Conservation (phyloP, 495 filamentous ascomycete genomes). For the Penicillium pancosmium region DNA sequence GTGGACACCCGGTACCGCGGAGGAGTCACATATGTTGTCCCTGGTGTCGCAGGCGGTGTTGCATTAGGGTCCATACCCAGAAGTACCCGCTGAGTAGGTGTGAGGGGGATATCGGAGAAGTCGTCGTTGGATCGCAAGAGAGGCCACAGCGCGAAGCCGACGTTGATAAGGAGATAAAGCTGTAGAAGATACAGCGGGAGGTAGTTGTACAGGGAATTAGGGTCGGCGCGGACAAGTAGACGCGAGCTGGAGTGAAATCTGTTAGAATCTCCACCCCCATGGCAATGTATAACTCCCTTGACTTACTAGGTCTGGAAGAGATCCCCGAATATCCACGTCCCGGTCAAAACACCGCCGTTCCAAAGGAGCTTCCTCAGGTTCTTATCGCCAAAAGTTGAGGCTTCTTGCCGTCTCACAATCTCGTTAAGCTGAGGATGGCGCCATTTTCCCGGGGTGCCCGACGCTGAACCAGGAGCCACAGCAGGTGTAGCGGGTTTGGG, state of each 20-base stretch:
- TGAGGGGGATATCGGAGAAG: constrained; percentile 86
- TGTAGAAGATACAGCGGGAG: constrained; percentile 53
- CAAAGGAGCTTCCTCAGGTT: constrained; percentile 66
- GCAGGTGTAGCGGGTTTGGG: constrained; percentile 58
- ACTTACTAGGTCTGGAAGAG: constrained; percentile 44
- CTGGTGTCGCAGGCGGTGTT: constrained; percentile 64
- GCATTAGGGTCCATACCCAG: constrained; percentile 77
- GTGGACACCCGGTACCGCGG: constrained; percentile 83
- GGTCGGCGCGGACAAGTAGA: constrained; percentile 22
- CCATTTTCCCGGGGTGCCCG: constrained; percentile 79
- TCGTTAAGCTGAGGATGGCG: constrained; percentile 80
- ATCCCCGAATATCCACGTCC: constrained; percentile 44
- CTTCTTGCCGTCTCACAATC: constrained; percentile 73
- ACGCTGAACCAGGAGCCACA: constrained; percentile 45
- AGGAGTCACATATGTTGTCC: constrained; percentile 74
- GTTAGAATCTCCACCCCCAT: neutral
- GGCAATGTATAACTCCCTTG: neutral
- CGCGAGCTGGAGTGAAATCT: constrained; percentile 23
- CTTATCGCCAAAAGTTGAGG: constrained; percentile 69
- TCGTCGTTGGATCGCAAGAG: constrained; percentile 72
- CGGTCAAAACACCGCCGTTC: constrained; percentile 60
- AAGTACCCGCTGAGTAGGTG: constrained; percentile 81
- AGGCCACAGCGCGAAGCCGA: constrained; percentile 65
- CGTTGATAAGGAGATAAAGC: constrained; percentile 62
- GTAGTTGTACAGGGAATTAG: constrained; percentile 33